These are phyloP conservation scores for Carnegiea gigantea DNA, from an alignment of 179 eudicot species.

Conservation along the genomic window DNA sequence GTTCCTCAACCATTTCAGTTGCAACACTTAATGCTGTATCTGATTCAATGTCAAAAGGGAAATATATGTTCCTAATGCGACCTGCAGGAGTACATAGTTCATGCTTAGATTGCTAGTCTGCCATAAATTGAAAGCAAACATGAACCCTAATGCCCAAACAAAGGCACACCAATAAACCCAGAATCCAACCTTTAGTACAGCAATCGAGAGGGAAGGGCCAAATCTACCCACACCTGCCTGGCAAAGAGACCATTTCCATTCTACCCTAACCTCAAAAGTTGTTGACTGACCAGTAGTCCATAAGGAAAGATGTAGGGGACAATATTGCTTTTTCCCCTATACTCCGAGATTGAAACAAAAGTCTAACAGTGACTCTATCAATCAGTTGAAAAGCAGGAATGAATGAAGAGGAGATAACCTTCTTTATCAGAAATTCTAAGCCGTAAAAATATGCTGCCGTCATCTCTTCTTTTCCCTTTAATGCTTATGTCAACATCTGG, in stretches of 20 bases:
- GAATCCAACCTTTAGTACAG: too few species aligned
- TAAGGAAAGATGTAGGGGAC: neutral
- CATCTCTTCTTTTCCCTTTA: constrained; percentile 63
- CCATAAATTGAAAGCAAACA: neutral
- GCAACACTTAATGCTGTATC: constrained; percentile 83
- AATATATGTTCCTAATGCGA: constrained; percentile 67
- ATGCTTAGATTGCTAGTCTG: constrained; percentile 1
- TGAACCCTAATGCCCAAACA: neutral
- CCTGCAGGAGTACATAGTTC: constrained; percentile 40
- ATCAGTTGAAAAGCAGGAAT: neutral
- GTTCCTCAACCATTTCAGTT: constrained; percentile 76
- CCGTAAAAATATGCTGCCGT: constrained; percentile 62
- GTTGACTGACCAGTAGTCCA: neutral
- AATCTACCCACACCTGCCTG: too few species aligned
- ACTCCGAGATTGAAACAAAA: neutral
- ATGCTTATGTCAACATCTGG: constrained; percentile 56
- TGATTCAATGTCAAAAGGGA: constrained; percentile 68
- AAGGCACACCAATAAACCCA: too few species aligned
- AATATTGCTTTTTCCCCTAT: neutral
- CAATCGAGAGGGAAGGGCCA: too few species aligned
- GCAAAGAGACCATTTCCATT: neutral
- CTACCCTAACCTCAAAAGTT: neutral
- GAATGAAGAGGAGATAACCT: constrained; percentile 37
- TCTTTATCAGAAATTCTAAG: constrained; percentile 77
- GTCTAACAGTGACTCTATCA: too few species aligned